Evolutionary conservation across 2,329 filamentous ascomycete species (phyloP).

Genomic region (Lachnellula hyalina): DNA sequence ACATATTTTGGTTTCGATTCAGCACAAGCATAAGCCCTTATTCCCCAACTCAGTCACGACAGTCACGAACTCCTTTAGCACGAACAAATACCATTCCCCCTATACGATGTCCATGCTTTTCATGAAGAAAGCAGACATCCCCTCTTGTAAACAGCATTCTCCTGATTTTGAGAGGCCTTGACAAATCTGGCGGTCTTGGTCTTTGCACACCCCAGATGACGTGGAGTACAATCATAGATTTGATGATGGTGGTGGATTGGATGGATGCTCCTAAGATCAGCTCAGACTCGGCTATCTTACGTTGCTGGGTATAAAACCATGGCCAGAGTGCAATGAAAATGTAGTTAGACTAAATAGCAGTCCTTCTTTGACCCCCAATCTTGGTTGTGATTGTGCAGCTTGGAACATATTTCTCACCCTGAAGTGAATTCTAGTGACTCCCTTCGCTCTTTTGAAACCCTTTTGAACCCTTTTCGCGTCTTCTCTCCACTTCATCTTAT

Average conservation of each 20-base stretch:
- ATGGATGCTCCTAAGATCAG: conserved; percentile 18
- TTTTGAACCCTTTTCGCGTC: not conserved
- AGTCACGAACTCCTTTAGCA: conserved; percentile 22
- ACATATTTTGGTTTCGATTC: conserved; percentile 16
- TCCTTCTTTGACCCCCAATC: conserved; percentile 25
- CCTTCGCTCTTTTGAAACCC: not conserved
- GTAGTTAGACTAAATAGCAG: conserved; percentile 34
- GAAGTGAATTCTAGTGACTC: too few species aligned
- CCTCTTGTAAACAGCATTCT: conserved; percentile 16
- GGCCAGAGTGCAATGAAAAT: conserved; percentile 19
- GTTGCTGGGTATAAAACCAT: not conserved
- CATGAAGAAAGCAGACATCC: conserved; percentile 9
- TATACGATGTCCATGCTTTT: conserved; percentile 19
- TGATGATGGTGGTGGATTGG: conserved; percentile 23
- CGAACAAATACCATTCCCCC: conserved; percentile 10
- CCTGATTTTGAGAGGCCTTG: conserved; percentile 13
- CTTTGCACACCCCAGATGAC: conserved; percentile 2
- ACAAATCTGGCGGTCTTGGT: conserved; percentile 19
- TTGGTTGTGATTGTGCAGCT: not conserved
- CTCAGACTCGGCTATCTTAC: conserved; percentile 12
- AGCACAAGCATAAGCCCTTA: conserved; percentile 15
- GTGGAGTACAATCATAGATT: conserved; percentile 22
- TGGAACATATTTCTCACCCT: too few species aligned
- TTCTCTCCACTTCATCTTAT: not conserved
- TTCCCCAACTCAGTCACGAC: conserved; percentile 18